Percentiles rank a stretch among this genome's conserved stretches.
phyloP scores from a whole-genome alignment of 306 rosid genomes.

The Glycine latifolia region DNA sequence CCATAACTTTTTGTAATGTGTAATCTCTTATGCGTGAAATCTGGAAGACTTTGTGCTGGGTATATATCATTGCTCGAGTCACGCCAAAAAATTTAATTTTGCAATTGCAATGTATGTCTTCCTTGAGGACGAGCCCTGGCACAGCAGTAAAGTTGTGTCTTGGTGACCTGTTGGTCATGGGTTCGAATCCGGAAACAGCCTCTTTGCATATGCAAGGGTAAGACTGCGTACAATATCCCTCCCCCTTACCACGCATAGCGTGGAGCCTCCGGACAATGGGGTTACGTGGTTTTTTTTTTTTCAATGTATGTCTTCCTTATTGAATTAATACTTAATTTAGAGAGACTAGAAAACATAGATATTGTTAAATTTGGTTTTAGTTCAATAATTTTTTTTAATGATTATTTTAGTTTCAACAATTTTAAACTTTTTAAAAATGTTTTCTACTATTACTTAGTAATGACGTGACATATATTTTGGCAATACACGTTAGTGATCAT shows the following conservation, averaged over 20 bases:
- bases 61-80: conserved; percentile 8
- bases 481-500: neutral
- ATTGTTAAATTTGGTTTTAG: neutral
- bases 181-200: too few relatives aligned
- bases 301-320: neutral
- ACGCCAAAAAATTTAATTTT: neutral
- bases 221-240: too few relatives aligned
- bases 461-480: neutral
- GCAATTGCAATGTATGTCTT: neutral
- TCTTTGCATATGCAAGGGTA: too few relatives aligned
- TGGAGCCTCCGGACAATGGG: too few relatives aligned
- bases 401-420: neutral
- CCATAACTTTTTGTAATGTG: neutral
- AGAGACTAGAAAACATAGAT: neutral
- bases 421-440: neutral
- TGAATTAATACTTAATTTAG: neutral
- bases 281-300: too few relatives aligned
- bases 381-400: neutral
- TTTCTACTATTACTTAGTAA: neutral
- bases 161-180: too few relatives aligned
- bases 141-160: too few relatives aligned
- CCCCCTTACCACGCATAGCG: too few relatives aligned
- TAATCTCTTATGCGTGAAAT: neutral
- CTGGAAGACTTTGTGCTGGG: neutral
- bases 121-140: too few relatives aligned